These are phyloP conservation scores for Trichoderma parareesei DNA, from an alignment of 495 filamentous ascomycete species.

Conservation along the genomic window DNA sequence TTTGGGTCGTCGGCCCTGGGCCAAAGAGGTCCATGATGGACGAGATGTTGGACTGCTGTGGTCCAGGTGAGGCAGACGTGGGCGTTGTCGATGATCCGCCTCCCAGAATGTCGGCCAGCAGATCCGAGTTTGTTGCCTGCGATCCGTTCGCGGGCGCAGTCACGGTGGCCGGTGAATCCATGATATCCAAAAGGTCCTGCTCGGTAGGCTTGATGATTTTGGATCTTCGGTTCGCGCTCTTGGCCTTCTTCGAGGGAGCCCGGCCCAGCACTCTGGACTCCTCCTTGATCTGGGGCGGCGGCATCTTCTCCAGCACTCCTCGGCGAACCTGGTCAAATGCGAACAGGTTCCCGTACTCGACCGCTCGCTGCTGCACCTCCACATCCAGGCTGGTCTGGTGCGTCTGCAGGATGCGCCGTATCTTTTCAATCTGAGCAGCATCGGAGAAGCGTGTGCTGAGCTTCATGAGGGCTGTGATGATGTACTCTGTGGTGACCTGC, in stretches of 20 bases:
- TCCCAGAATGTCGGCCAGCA: slow-evolving; percentile 82
- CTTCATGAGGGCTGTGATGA: slow-evolving; percentile 91
- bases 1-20: slow-evolving; percentile 20
- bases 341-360: slow-evolving; percentile 92
- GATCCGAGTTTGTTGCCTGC: slow-evolving; percentile 65
- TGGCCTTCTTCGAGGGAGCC: slow-evolving; percentile 70
- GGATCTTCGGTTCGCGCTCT: slow-evolving; percentile 62
- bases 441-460: slow-evolving; percentile 84
- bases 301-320: slow-evolving; percentile 95
- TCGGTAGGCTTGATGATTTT: slow-evolving; percentile 76
- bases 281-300: slow-evolving; percentile 90
- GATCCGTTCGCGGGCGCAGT: slow-evolving; percentile 54
- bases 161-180: slow-evolving; percentile 54
- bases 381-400: slow-evolving; percentile 80
- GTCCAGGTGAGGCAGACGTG: slow-evolving; percentile 39
- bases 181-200: slow-evolving; percentile 86
- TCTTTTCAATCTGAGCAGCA: slow-evolving; percentile 70
- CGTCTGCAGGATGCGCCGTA: slow-evolving; percentile 66
- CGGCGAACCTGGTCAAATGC: slow-evolving; percentile 76
- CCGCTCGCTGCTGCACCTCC: slow-evolving; percentile 90
- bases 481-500: slow-evolving; percentile 86
- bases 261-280: slow-evolving; percentile 85
- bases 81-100: slow-evolving; percentile 46
- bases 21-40: slow-evolving; percentile 87
- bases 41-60: slow-evolving; percentile 48